These are phyloP conservation scores for Sordaria brevicollis DNA, from an alignment of 495 filamentous ascomycete species.

Conservation along the genomic window DNA sequence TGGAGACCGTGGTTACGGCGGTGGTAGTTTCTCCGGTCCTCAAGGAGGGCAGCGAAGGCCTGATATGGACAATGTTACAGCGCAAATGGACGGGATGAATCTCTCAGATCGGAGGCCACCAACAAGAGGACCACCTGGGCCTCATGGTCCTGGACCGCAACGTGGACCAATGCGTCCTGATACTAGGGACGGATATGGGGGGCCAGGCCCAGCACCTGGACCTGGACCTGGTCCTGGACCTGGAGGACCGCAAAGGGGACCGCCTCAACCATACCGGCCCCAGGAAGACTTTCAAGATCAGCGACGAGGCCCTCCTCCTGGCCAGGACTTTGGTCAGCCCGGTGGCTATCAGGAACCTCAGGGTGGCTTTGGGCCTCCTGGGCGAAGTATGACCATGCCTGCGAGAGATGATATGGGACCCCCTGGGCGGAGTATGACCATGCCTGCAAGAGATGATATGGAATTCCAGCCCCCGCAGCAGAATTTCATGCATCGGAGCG, in stretches of 20 bases:
- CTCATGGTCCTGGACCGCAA: conserved; percentile 16
- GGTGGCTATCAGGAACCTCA: conserved; percentile 27
- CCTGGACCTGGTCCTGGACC: conserved; percentile 20
- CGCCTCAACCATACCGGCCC: conserved; percentile 23
- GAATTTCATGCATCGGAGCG: conserved; percentile 19
- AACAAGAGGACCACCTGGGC: conserved; percentile 17
- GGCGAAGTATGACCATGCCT: conserved; percentile 46
- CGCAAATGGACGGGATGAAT: conserved; percentile 49
- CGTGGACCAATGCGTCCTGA: conserved; percentile 20
- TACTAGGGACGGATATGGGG: conserved; percentile 21
- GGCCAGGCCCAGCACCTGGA: conserved; percentile 20
- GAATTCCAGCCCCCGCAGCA: conserved; percentile 12
- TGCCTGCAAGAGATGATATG: conserved; percentile 35
- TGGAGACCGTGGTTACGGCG: conserved; percentile 40
- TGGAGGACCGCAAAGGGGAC: conserved; percentile 26
- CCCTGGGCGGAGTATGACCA: conserved; percentile 40
- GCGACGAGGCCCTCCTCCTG: conserved; percentile 28
- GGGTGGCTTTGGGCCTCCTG: conserved; percentile 28
- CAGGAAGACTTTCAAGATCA: conserved; percentile 30
- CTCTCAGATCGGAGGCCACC: conserved; percentile 35
- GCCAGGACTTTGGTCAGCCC: conserved; percentile 18
- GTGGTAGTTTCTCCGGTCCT: conserved; percentile 60
- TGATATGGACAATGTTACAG: conserved; percentile 36
- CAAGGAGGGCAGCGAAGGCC: conserved; percentile 40
- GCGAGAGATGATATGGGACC: conserved; percentile 25